A percentile compares a stretch with the other conserved stretches of the same genome.
Conservation (phyloP, 305 asterid species). For the Stenogyne calaminthoides region DNA sequence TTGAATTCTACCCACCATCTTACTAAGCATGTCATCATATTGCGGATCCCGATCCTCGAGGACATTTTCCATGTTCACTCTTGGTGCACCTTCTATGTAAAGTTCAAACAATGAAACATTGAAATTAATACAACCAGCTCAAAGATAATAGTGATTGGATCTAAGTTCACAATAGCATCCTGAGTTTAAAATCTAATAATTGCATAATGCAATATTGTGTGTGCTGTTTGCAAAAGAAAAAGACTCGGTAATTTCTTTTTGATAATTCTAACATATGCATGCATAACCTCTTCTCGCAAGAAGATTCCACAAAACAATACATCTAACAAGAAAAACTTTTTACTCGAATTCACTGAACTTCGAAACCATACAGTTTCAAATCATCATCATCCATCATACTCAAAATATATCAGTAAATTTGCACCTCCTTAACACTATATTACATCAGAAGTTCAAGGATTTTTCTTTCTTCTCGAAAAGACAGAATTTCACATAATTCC, state of each 20-base stretch:
- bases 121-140: constrained; percentile 2
- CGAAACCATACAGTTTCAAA: not conserved
- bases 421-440: not conserved
- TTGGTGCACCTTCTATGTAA: constrained; percentile 42
- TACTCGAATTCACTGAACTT: not conserved
- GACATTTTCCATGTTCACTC: constrained; percentile 49
- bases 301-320: constrained; percentile 6
- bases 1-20: constrained; percentile 84
- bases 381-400: not conserved
- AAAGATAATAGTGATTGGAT: not conserved
- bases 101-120: constrained; percentile 12
- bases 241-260: not conserved
- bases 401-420: not conserved
- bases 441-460: not conserved
- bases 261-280: not conserved
- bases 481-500: not conserved
- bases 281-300: constrained; percentile 1
- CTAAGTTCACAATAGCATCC: not conserved
- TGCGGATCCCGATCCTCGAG: constrained; percentile 76
- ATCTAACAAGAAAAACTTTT: not conserved
- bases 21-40: constrained; percentile 76
- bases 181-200: not conserved
- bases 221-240: not conserved
- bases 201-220: not conserved
- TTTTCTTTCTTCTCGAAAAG: not conserved